A percentile compares a stretch with the other conserved stretches of the same genome.
Conservation (phyloP, 108 stramenopile genomes). For the Skeletonema grethae region DNA sequence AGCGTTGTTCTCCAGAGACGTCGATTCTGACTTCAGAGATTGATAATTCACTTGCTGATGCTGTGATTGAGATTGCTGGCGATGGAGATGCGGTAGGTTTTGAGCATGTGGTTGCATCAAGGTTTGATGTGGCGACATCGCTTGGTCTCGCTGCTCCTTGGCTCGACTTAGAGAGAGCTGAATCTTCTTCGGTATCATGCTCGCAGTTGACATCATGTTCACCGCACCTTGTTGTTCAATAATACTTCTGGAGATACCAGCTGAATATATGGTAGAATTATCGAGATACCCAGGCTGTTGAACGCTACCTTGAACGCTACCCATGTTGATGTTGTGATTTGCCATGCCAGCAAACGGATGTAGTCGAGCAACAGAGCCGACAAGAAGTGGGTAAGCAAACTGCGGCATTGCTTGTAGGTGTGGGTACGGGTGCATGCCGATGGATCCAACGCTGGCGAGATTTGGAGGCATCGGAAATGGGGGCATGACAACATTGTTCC, state of each 20-base stretch:
- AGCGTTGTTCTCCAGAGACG: not conserved
- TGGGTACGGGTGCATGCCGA: not conserved
- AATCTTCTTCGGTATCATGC: slow-evolving; percentile 1
- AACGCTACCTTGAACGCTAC: not conserved
- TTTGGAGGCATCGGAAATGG: not conserved
- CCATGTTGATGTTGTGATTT: not conserved
- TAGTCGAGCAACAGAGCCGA: not conserved
- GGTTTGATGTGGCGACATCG: not conserved
- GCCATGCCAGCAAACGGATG: not conserved
- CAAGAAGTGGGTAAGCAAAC: not conserved
- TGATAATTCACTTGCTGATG: not conserved
- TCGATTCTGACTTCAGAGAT: not conserved
- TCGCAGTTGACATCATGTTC: slow-evolving; percentile 4
- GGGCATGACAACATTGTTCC: not conserved
- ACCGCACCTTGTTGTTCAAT: not conserved
- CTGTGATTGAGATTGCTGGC: not conserved
- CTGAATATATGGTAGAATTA: not conserved
- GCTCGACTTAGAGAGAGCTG: not conserved
- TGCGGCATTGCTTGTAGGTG: not conserved
- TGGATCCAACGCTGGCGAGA: not conserved
- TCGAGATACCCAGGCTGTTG: not conserved
- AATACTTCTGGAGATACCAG: not conserved
- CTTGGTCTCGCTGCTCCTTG: not conserved
- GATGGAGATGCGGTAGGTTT: not conserved
- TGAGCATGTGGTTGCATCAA: not conserved